Evolutionary conservation across 2,329 filamentous ascomycete species (phyloP).

Genomic region (Botrytis pseudocinerea): DNA sequence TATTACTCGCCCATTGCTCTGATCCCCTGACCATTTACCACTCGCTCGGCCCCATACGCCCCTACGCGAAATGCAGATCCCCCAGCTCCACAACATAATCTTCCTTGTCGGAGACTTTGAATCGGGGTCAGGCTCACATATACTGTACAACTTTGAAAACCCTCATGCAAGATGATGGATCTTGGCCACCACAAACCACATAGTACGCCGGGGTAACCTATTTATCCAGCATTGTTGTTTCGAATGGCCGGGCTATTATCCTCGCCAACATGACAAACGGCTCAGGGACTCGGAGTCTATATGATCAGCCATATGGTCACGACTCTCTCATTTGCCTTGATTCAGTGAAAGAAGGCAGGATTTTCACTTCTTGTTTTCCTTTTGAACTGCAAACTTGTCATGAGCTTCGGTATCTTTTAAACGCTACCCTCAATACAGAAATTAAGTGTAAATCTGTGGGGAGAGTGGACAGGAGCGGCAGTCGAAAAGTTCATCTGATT

Average conservation of each 20-base stretch:
- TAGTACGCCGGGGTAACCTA: not conserved
- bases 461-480: not conserved
- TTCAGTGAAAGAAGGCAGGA: constrained; percentile 1
- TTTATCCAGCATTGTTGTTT: constrained; percentile 14
- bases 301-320: not conserved
- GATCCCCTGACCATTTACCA: not conserved
- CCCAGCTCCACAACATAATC: not conserved
- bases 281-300: not conserved
- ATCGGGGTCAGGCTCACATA: constrained; percentile 8
- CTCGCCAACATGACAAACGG: not conserved
- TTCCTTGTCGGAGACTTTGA: constrained; percentile 11
- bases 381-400: not conserved
- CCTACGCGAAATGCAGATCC: not conserved
- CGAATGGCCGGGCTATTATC: not conserved
- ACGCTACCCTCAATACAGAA: not conserved
- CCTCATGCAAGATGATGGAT: constrained; percentile 18
- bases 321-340: not conserved
- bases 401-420: not conserved
- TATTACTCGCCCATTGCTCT: not conserved
- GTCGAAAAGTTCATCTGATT: not conserved
- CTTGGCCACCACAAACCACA: constrained; percentile 10
- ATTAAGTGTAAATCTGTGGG: constrained; percentile 7
- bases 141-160: not conserved
- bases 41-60: not conserved
- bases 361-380: not conserved